These are phyloP conservation scores for Orbilia javanica DNA, from an alignment of 2,329 filamentous ascomycete genomes.

Conservation along the genomic window DNA sequence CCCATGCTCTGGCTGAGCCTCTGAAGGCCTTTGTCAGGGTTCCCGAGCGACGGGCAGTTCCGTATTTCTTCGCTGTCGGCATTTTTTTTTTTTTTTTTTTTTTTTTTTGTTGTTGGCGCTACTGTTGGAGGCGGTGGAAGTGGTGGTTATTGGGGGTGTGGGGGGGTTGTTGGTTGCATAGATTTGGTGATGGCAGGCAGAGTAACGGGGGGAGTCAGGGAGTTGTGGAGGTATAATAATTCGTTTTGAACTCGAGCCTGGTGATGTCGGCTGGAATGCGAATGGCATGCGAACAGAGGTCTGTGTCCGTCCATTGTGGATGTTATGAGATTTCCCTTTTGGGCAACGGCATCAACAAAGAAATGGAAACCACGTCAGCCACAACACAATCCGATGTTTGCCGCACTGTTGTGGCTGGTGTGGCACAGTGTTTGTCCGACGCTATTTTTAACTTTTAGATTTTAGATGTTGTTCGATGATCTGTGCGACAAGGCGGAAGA, in stretches of 20 bases:
- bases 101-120: neutral
- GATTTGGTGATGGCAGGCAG: neutral
- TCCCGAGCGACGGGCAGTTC: slow-evolving; percentile 47
- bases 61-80: slow-evolving; percentile 36
- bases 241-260: neutral
- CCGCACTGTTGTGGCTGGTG: neutral
- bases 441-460: neutral
- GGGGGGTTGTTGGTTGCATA: neutral
- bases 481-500: slow-evolving; percentile 4
- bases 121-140: neutral
- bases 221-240: neutral
- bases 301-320: neutral
- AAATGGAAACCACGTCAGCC: slow-evolving; percentile 9
- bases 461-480: too few species aligned
- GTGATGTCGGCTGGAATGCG: slow-evolving; percentile 15
- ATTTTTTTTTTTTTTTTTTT: neutral
- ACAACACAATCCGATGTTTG: neutral
- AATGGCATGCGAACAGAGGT: neutral
- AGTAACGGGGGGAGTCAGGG: neutral
- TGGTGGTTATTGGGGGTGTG: neutral
- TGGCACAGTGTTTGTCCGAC: neutral
- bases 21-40: slow-evolving; percentile 35
- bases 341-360: neutral
- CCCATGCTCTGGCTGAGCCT: slow-evolving; percentile 47
- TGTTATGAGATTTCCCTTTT: slow-evolving; percentile 23